Evolutionary conservation across 768 basidiomycete species (phyloP), one percentile per base, ranked within the genome.

Genomic region (Macrocybe gigantea): DNA sequence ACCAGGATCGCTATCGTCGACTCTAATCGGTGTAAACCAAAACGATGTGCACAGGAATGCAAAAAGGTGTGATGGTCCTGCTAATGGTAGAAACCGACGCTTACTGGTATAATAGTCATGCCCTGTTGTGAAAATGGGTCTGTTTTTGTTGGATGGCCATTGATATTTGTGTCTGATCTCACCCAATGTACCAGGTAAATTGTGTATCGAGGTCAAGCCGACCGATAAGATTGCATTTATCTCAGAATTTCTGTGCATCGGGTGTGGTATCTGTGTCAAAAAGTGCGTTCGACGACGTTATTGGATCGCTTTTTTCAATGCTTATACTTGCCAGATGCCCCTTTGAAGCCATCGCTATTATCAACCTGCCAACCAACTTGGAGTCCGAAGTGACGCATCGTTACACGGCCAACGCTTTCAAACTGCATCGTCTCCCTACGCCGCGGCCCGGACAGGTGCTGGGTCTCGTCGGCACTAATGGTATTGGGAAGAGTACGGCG

Each of bases 251-350:
- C 75, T 99, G 47, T 99, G 96, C 65, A 99, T 99, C 52, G 96
- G 96, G 59, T 99, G 96, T 68, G 96, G 96, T 88, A 98, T 99
- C 61, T 99, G 96, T 65, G 94, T 97, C 33, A 97, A 98, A 73
- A 99, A 97, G 95, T 96, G 61, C 64, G 86, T 71, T 32, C 45
- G 22, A 48, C 30, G 33, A 8, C 11, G n/a, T 40, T 13, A 14
- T 12, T 31, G 32, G 39, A 10, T 49, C 9, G 42, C 38, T 37
- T 32, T 34, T 41, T 48, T 36, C 38, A 11, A 47, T 30, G 14
- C 33, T 29, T 2, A 49, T 33, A 1, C 34, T 30, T 5, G 15
- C 34, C 36, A 98, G 95, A 70, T 99, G 96, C 62, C 96, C 96
- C 29, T 99, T 99, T 61, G 96, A 99, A 72, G 96, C 96, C 50